These are phyloP conservation scores for Camillea tinctor DNA, from an alignment of 2,329 filamentous ascomycete genomes.

Conservation along the genomic window DNA sequence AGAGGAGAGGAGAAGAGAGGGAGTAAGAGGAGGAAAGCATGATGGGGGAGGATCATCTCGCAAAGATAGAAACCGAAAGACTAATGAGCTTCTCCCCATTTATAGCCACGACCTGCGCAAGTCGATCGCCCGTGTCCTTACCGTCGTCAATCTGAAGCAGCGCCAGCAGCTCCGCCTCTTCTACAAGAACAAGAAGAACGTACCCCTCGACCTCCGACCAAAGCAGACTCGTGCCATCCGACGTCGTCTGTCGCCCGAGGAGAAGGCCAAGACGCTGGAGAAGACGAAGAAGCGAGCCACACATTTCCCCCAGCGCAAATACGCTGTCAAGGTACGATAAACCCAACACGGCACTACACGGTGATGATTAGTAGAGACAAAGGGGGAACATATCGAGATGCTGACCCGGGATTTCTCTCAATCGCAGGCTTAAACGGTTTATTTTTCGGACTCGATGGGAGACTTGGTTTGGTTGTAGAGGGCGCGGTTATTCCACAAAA, in stretches of 20 bases:
- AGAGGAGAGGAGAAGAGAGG: no score
- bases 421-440: slow-evolving; percentile 27
- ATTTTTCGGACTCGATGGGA: slow-evolving; percentile 21
- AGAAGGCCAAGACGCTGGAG: slow-evolving; percentile 79
- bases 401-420: slow-evolving; percentile 9
- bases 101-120: slow-evolving; percentile 96
- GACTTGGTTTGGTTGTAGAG: slow-evolving; percentile 29
- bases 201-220: slow-evolving; percentile 94
- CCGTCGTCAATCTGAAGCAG: slow-evolving; percentile 99
- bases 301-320: slow-evolving; percentile 99
- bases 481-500: slow-evolving; percentile 35
- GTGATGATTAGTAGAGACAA: no score
- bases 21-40: no score
- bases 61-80: slow-evolving; percentile 1
- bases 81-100: slow-evolving; percentile 17
- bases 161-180: slow-evolving; percentile 95
- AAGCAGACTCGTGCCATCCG: slow-evolving; percentile 99
- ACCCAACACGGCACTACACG: no score
- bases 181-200: slow-evolving; percentile 99
- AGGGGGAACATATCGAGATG: neutral
- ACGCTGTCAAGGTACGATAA: slow-evolving; percentile 86
- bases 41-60: no score
- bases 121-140: slow-evolving; percentile 97
- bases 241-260: slow-evolving; percentile 88
- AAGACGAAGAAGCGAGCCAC: slow-evolving; percentile 95